These are phyloP conservation scores for Dichotomopilus funicola DNA, from an alignment of 2,329 filamentous ascomycete species.

Conservation along the genomic window DNA sequence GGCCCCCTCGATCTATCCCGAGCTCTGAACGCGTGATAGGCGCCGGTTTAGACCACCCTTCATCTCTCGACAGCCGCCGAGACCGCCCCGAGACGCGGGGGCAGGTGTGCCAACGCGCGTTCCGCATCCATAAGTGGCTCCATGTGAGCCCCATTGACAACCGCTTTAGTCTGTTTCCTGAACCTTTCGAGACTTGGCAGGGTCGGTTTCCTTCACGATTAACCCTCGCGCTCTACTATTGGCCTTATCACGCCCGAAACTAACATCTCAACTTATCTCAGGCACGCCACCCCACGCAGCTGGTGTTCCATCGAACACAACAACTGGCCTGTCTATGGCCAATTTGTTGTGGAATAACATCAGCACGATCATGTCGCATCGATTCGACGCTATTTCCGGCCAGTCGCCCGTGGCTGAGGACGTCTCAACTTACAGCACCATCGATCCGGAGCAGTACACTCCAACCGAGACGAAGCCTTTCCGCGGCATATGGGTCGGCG, in stretches of 20 bases:
- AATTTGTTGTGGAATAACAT: too few species aligned
- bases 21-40: conserved; percentile 47
- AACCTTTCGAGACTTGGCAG: neutral
- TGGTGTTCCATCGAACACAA: too few species aligned
- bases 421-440: conserved; percentile 59
- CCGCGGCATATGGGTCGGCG: conserved; percentile 86
- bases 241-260: too few species aligned
- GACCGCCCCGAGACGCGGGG: conserved; percentile 40
- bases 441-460: conserved; percentile 69
- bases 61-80: conserved; percentile 23
- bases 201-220: neutral
- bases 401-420: conserved; percentile 44
- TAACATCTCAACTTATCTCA: too few species aligned
- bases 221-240: too few species aligned
- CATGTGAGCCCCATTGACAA: conserved; percentile 43
- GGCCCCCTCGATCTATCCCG: conserved; percentile 70
- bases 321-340: too few species aligned
- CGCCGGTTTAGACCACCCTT: conserved; percentile 22
- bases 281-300: too few species aligned
- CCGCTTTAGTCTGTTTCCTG: neutral
- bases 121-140: conserved; percentile 71
- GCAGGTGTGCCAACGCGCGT: conserved; percentile 63
- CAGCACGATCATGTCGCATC: too few species aligned
- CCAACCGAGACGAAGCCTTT: conserved; percentile 75
- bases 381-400: neutral